These are phyloP conservation scores for Phytopythium boreale DNA, from an alignment of 352 stramenopile genomes.

Conservation along the genomic window DNA sequence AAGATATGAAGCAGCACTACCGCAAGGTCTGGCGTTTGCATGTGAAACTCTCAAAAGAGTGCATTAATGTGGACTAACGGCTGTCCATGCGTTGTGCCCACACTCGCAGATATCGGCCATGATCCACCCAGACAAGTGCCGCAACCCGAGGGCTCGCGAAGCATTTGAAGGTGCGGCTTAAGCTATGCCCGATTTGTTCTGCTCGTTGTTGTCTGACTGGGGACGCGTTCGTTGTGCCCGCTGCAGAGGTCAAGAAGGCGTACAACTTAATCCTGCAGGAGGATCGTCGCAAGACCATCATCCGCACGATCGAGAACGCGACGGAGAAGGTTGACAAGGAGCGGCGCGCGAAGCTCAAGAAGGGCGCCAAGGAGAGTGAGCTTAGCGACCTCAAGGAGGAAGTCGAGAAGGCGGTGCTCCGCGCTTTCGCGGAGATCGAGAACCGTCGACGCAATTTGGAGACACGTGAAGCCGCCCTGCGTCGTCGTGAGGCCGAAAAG, in stretches of 20 bases:
- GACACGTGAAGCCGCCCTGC: conserved; percentile 62
- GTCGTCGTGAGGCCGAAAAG: conserved; percentile 65
- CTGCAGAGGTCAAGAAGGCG: conserved; percentile 79
- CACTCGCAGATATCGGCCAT: conserved; percentile 70
- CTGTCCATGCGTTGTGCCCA: conserved; percentile 1
- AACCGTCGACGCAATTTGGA: conserved; percentile 75
- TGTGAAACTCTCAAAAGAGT: not conserved
- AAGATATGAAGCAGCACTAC: conserved; percentile 91
- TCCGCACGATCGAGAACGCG: conserved; percentile 78
- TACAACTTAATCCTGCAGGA: conserved; percentile 84
- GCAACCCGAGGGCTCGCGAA: conserved; percentile 65
- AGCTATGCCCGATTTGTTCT: not conserved
- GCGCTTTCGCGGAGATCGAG: conserved; percentile 84
- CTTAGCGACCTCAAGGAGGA: conserved; percentile 58
- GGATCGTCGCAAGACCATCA: conserved; percentile 77
- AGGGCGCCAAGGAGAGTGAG: conserved; percentile 71
- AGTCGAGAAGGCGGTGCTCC: conserved; percentile 74
- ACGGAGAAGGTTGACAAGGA: conserved; percentile 72
- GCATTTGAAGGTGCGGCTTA: conserved; percentile 78
- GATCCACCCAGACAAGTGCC: conserved; percentile 87
- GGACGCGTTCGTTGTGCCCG: not conserved
- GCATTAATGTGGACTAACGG: not conserved
- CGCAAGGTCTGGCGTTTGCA: conserved; percentile 51
- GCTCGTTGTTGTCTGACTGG: conserved; percentile 4
- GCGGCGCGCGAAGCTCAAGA: conserved; percentile 70